Conservation (phyloP, 495 filamentous ascomycete genomes). For the Penicillium nucicola region DNA sequence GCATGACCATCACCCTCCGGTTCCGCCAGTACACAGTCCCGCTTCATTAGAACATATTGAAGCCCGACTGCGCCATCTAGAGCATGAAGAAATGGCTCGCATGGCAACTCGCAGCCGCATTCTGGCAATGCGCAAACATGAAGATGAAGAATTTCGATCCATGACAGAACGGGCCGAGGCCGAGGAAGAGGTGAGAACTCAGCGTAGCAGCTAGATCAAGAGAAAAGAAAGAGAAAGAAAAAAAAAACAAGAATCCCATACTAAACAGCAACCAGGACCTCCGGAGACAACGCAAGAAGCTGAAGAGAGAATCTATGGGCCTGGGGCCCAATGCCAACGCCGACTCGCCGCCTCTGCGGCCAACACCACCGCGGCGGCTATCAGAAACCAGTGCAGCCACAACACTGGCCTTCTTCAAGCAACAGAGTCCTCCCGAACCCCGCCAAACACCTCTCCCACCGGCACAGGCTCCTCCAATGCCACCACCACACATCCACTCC, state of each 20-base stretch:
- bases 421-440: constrained; percentile 47
- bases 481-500: constrained; percentile 21
- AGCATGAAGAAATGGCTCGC: constrained; percentile 46
- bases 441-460: constrained; percentile 34
- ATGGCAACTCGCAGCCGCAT: constrained; percentile 43
- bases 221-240: no score
- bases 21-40: constrained; percentile 25
- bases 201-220: not conserved
- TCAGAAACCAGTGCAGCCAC: constrained; percentile 50
- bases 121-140: constrained; percentile 44
- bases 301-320: constrained; percentile 49
- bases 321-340: constrained; percentile 31
- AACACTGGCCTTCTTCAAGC: constrained; percentile 50
- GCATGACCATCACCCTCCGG: constrained; percentile 34
- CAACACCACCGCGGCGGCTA: constrained; percentile 41
- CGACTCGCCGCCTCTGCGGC: constrained; percentile 44
- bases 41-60: constrained; percentile 44
- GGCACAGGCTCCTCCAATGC: constrained; percentile 25
- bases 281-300: constrained; percentile 43
- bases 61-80: constrained; percentile 41
- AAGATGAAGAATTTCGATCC: constrained; percentile 47
- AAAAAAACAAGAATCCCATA: not conserved
- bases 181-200: constrained; percentile 47
- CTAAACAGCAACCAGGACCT: constrained; percentile 34
- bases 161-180: constrained; percentile 45